Evolutionary conservation across 495 filamentous ascomycete species (phyloP), one percentile per base, ranked within the genome.

Genomic region (Aspergillus baeticus): DNA sequence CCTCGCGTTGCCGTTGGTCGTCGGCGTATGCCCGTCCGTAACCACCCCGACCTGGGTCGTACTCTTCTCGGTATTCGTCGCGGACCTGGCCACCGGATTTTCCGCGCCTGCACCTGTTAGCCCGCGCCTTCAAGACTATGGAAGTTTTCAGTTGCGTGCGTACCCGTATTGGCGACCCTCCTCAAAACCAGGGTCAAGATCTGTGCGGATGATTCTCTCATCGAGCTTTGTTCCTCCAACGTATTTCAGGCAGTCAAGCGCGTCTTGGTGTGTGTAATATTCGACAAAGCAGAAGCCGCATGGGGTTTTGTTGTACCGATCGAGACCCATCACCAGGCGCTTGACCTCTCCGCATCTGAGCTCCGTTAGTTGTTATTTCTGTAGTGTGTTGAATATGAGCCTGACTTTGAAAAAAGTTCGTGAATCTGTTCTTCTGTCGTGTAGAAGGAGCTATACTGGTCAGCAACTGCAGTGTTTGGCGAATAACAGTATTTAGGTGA

Each of bases 241-340:
- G 64, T 98, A 98, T 72, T 98, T 98, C 87, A 98, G 86, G 69
- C 92, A 96, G 64, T 98, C 94, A 31, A 98, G 76, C 6, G 94
- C 94, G 72, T 98, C 94, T 62, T 93, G 87, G 65, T 98, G 92
- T 13, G 85, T 98, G 75, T 98, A 98, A 73, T 98, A 98, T 72
- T 98, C 94, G 63, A 98, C 94, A 66, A 98, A 98, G 76, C 94
- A 98, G 76, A 98, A 98, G 10, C 94, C 94, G 73, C 94, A 98
- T 5, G 94, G 94, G 14, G 94, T 98, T 75, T 98, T 98, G 74
- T 87, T 89, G 77, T 92, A 94, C 15, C 94, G 87, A 67, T 98
- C 95, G 20, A 98, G 82, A 39, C 94, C 94, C 94, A 98, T 98
- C n/a, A 98, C 87, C 21, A 98, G 81, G 34, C 94, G 87, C 72